Base-by-base conservation (phyloP, 2,329 filamentous ascomycete species). In the Ilyonectria mors-panacis region DNA sequence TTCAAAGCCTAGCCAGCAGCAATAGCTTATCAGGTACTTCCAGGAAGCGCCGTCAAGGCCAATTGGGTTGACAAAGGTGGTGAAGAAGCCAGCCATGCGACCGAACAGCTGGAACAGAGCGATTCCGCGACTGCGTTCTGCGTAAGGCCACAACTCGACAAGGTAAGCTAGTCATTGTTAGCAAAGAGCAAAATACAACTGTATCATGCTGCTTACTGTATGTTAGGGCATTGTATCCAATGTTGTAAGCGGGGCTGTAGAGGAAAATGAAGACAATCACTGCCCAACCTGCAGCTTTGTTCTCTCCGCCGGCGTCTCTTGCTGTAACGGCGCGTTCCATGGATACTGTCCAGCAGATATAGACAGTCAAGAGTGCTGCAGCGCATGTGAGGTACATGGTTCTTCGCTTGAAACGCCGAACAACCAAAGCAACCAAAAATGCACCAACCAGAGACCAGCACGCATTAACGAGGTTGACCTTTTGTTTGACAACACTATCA, bases 211-310 rank as follows among this genome's bases (percentile, higher is more conserved):
- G 68, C 81, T 78, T 76, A 82, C 82, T 89, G 74, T 89, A 89
- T 6, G 87, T 88, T 23, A 91, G 81, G 26, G 88, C 86, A 71
- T 90, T 90, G 78, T 89, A 89, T 17, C 87, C 90, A 13, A 45
- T 47, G 15, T 44, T 44, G 35, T 63, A 55, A 19, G 42, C 51
- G 4, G 56, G 45, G 6, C n/a, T 17, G 13, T 67, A 63, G 12
- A 59, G 30, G 39, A 65, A 65, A 8, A 86, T 88, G 77, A 88
- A 89, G 75, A 89, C 84, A 35, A 91, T 79, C 39, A 78, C 80
- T 1, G 83, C 78, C 26, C 81, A 78, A 35, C 77, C 80, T 9
- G 82, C 80, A 15, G 69, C 75, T 66, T 70, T 63, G 67, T 80
- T 80, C 12, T 69, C 60, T 26, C 71, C 74, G 10, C 72, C 69